Evolutionary conservation across 805 yeast genomes (phyloP).

Genomic region (Teunomyces funiuensis): DNA sequence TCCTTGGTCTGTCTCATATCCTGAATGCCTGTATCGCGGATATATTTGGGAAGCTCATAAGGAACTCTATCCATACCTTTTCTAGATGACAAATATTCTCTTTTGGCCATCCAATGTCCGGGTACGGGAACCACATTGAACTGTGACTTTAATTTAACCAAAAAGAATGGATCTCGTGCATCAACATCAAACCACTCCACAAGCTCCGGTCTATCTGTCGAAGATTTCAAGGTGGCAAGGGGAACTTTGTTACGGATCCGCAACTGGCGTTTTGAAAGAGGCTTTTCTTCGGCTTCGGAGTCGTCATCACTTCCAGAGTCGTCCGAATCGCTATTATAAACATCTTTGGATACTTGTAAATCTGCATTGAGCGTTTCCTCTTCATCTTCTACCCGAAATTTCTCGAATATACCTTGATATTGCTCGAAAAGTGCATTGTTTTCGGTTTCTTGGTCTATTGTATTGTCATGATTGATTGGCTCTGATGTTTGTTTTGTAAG

Average conservation of each 20-base stretch:
- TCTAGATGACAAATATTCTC: constrained; percentile 68
- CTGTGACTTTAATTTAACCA: constrained; percentile 60
- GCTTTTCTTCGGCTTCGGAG: constrained; percentile 18
- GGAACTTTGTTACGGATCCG: constrained; percentile 58
- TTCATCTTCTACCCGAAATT: constrained; percentile 9
- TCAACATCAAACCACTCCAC: constrained; percentile 89
- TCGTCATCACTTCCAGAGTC: constrained; percentile 18
- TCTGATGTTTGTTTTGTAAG: neutral
- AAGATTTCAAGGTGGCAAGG: constrained; percentile 64
- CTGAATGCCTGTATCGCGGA: constrained; percentile 78
- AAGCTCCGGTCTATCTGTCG: constrained; percentile 61
- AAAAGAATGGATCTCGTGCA: constrained; percentile 71
- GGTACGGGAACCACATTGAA: constrained; percentile 79
- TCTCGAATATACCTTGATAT: constrained; percentile 21
- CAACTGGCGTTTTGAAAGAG: constrained; percentile 49
- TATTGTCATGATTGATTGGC: neutral
- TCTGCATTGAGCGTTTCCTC: too few species aligned
- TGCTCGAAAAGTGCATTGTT: constrained; percentile 15
- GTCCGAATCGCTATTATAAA: constrained; percentile 20
- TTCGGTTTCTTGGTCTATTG: neutral
- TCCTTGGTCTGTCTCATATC: constrained; percentile 74
- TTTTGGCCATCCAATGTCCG: constrained; percentile 75
- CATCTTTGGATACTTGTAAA: constrained; percentile 3
- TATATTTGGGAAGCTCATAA: constrained; percentile 75
- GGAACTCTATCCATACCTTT: constrained; percentile 68